Base-by-base conservation (phyloP, 2,329 filamentous ascomycete species). In the Berkeleyomyces rouxiae region DNA sequence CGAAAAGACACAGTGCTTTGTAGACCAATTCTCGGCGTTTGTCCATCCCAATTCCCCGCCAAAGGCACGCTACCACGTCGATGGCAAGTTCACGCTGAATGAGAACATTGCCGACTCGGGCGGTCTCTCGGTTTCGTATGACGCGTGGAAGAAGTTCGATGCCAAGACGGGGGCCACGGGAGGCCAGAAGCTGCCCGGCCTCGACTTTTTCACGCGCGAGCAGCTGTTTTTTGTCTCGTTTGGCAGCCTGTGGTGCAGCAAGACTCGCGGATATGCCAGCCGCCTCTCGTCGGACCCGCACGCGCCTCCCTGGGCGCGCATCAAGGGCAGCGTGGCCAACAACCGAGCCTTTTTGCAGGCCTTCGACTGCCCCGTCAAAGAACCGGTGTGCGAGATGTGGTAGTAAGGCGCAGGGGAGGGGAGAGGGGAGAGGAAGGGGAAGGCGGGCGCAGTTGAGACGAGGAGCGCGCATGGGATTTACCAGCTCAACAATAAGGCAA, bases 31-130 rank as follows among this genome's bases (percentile, higher is more conserved):
- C 69, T 72, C 73, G 63, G 11, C 33, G 10, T 36, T 53, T 6
- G 16, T 37, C 42, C n/a, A 7, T 7, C 49, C 31, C n/a, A 31
- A 36, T 10, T 13, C 31, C 13, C 33, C 10, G 1, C 3, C 3
- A 2, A 53, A n/a, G 1, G 1, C 7, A 7, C 78, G 84, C 42
- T 86, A 80, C 69, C 79, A 83, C 65, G 79, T 87, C 62, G 83
- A 86, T 64, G 85, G 85, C 7, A 74, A 74, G 33, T 74, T 82
- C 11, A 88, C 85, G 0, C 73, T 87, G 1, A 82, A 81, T 23
- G 86, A 88, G 72, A 88, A 88, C 68, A 84, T 88, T 68, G 84
- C 85, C 1, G 86, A 88, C 70, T 82, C 85, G 0, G 85, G 84
- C 13, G 86, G 85, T 11, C 69, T 88, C 0, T 76, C 78, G 6